A percentile compares a stretch with the other conserved stretches of the same genome.
These are phyloP conservation scores for Amanita brunnescens DNA, from an alignment of 768 basidiomycete species.

Conservation along the genomic window DNA sequence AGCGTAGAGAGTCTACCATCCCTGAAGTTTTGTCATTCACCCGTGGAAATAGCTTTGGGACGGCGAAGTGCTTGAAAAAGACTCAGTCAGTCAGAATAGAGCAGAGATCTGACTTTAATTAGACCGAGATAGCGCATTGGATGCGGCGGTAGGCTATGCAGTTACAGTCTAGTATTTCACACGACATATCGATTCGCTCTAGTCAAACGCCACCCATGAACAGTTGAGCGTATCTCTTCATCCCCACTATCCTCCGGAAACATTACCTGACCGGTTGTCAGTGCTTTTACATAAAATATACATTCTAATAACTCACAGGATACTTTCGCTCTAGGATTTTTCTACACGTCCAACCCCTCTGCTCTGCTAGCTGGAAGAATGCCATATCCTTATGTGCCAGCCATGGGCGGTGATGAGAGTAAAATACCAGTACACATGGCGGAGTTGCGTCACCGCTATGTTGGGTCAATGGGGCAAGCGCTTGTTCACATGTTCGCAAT, in stretches of 20 bases:
- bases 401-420: constrained; percentile 82
- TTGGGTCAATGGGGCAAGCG: constrained; percentile 16
- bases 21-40: too few species aligned
- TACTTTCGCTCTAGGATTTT: constrained; percentile 57
- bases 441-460: constrained; percentile 6
- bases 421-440: constrained; percentile 65
- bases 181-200: not conserved
- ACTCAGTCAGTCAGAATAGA: too few species aligned
- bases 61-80: too few species aligned
- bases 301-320: constrained; percentile 34
- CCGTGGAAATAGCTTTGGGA: too few species aligned
- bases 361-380: constrained; percentile 63
- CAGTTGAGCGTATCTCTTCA: constrained; percentile 65
- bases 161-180: too few species aligned
- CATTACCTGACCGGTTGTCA: constrained; percentile 53
- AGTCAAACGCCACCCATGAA: constrained; percentile 74
- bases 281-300: not conserved
- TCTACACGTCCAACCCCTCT: constrained; percentile 64
- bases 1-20: too few species aligned
- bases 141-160: too few species aligned
- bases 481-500: constrained; percentile 59
- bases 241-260: constrained; percentile 84
- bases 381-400: constrained; percentile 74
- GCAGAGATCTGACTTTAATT: too few species aligned
- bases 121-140: too few species aligned